Conservation (phyloP, 164 flowering plant species). For the Litsea cubeba region DNA sequence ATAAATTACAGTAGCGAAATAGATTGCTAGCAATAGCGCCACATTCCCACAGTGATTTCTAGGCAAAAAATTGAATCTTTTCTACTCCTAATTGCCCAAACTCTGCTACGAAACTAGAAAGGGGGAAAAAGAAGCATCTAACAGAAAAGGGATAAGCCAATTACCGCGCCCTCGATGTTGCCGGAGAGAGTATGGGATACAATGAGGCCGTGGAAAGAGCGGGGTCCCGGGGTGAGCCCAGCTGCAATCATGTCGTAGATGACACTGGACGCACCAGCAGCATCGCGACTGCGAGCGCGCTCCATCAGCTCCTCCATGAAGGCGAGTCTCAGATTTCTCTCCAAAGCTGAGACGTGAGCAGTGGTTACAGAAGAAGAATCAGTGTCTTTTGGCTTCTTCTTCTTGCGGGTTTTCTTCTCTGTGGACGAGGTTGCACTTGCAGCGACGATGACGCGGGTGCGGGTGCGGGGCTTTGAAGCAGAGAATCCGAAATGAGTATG, state of each 20-base stretch:
- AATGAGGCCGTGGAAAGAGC: conserved; percentile 85
- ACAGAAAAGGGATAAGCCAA: background rate
- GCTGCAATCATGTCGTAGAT: conserved; percentile 93
- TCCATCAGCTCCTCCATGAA: conserved; percentile 96
- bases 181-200: conserved; percentile 64
- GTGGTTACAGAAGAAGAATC: conserved; percentile 16
- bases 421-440: conserved; percentile 25
- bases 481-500: conserved; percentile 10
- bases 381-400: conserved; percentile 23
- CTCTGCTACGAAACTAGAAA: background rate
- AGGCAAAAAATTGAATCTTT: background rate
- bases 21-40: no score
- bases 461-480: conserved; percentile 4
- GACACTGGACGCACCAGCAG: conserved; percentile 58
- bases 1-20: no score
- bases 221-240: conserved; percentile 79
- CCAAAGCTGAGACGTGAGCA: conserved; percentile 38
- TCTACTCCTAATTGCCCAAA: background rate
- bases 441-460: conserved; percentile 12
- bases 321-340: conserved; percentile 58
- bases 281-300: conserved; percentile 56
- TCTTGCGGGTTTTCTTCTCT: conserved; percentile 24
- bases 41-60: no score
- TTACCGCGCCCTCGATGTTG: conserved; percentile 78
- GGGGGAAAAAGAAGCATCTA: background rate